Percentiles rank a stretch among this genome's conserved stretches.
Conservation (phyloP, 2,329 filamentous ascomycete species). For the Scopulariopsis brevicaulis region DNA sequence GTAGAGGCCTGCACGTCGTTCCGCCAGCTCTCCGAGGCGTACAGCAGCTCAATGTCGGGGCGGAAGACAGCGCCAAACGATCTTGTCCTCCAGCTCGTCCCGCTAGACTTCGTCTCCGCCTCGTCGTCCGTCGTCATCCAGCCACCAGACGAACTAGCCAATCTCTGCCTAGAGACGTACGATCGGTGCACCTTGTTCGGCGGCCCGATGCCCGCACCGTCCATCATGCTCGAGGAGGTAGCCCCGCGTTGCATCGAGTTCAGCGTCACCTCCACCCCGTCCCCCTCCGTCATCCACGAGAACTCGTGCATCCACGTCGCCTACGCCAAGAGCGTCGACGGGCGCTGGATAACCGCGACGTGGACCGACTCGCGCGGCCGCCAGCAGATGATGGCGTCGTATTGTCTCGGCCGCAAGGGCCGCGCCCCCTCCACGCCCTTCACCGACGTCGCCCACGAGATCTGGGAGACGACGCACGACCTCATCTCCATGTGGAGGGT, state of each 20-base stretch:
- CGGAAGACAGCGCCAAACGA: constrained; percentile 40
- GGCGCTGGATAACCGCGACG: constrained; percentile 66
- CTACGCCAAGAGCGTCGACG: constrained; percentile 65
- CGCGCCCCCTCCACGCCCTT: constrained; percentile 39
- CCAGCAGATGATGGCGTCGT: constrained; percentile 62
- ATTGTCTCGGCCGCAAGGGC: constrained; percentile 54
- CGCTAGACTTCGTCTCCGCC: constrained; percentile 55
- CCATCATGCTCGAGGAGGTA: constrained; percentile 60
- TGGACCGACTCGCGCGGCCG: constrained; percentile 73
- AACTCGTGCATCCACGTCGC: constrained; percentile 73
- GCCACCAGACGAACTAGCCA: constrained; percentile 44
- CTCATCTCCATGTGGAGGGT: constrained; percentile 59
- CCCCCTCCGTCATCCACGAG: constrained; percentile 63
- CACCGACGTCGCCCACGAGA: constrained; percentile 56
- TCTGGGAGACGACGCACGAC: constrained; percentile 69
- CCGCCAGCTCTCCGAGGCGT: constrained; percentile 55
- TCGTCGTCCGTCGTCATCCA: constrained; percentile 51
- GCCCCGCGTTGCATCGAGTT: constrained; percentile 66
- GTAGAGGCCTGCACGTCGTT: constrained; percentile 65
- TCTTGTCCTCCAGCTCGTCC: constrained; percentile 67
- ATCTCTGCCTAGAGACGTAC: constrained; percentile 64
- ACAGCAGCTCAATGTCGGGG: constrained; percentile 30
- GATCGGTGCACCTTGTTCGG: constrained; percentile 56
- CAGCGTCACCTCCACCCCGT: constrained; percentile 55
- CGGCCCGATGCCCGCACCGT: constrained; percentile 50